Percentiles rank a stretch among this genome's conserved stretches.
phyloP scores from a whole-genome alignment of 345 rosid genomes.

The Angophora floribunda region DNA sequence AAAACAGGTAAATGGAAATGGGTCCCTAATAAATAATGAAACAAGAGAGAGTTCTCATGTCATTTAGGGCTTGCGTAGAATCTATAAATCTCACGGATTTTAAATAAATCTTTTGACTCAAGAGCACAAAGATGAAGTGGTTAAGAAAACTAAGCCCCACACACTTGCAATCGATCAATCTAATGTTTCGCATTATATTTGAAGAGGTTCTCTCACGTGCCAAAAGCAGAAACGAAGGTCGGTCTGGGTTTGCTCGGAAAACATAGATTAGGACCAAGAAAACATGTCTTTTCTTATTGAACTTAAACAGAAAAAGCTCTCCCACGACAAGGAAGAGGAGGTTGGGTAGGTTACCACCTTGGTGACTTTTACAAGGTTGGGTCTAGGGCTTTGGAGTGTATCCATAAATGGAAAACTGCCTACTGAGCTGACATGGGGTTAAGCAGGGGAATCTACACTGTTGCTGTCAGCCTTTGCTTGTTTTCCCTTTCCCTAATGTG shows the following conservation, averaged over 20 bases:
- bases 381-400: slow-evolving; percentile 24
- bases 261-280: background rate
- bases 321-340: background rate
- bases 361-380: slow-evolving; percentile 22
- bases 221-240: background rate
- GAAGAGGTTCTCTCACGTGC: background rate
- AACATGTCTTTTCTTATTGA: background rate
- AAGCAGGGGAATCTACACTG: slow-evolving; percentile 26
- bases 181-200: background rate
- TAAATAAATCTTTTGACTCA: background rate
- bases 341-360: slow-evolving; percentile 19
- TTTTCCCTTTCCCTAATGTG: background rate
- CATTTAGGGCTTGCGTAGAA: background rate
- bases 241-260: background rate
- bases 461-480: background rate
- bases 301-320: background rate
- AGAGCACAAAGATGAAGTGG: background rate
- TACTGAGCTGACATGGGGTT: slow-evolving; percentile 5
- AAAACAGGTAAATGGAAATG: background rate
- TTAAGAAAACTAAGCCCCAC: background rate
- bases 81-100: background rate
- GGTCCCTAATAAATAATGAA: background rate
- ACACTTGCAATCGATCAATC: background rate
- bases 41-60: background rate
- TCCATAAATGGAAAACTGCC: slow-evolving; percentile 54